Evolutionary conservation across 148 eudicot species (phyloP), one percentile per base, ranked within the genome.

Genomic region (Beta vulgaris): DNA sequence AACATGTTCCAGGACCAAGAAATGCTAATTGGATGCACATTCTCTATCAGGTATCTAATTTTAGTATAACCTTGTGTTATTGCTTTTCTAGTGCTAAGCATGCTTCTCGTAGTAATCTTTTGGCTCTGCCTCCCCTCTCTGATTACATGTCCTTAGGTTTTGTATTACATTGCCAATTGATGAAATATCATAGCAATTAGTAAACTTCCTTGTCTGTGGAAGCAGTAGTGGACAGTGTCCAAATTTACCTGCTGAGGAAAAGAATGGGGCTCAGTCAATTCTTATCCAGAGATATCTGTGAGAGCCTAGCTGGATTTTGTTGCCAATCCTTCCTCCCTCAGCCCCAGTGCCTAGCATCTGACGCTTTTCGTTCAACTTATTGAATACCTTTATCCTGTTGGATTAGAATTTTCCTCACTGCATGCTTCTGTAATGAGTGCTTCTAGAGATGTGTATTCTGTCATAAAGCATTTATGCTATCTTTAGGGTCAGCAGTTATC

Each of bases 21-120:
- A 89, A 87, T 75, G 97, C 98, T 77, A 96, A 96, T 78, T 96
- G 99, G 99, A 89, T 92, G 88, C 92, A 92, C 82, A 89, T 96
- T 80, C 82, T 96, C 62, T 96, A 90, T 76, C 97, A 92, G 99
- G 99, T 96, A 61, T 54, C 72, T 28, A 58, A 1, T 73, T 43
- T 44, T 67, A 10, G 48, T 63, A 32, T 42, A 43, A 46, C 3
- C 25, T 40, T 6, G 14, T 58, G 29, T 31, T 46, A 14, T 71
- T 75, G 37, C 18, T 37, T 12, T 21, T 63, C 26, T 67, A 29
- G 15, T 70, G 23, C 19, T 70, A 23, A 21, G 44, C 72, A 18
- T 69, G 32, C 25, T 21, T 79, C 32, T 25, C 23, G 42, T 13
- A n/a, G 4, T 66, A 19, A 61, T 55, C n/a, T 70, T 42, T 46